Evolutionary conservation across 257 asterid genomes (phyloP).

Genomic region (Solanum appendiculatum): DNA sequence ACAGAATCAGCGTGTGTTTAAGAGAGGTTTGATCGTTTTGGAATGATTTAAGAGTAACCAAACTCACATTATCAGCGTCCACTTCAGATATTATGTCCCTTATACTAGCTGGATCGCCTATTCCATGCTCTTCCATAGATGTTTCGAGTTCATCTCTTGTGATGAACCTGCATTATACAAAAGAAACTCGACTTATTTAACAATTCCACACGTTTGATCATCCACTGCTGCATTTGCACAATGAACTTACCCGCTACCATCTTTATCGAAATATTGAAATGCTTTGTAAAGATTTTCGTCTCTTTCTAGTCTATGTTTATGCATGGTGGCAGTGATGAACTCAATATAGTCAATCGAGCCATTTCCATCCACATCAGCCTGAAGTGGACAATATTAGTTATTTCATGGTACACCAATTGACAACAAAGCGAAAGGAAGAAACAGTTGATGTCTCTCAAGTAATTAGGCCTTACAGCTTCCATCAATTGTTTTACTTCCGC

Average conservation of each 20-base stretch:
- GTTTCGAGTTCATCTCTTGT: constrained; percentile 74
- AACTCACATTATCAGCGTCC: constrained; percentile 70
- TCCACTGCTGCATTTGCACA: background rate
- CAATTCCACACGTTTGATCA: background rate
- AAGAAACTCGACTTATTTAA: background rate
- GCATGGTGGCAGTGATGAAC: constrained; percentile 89
- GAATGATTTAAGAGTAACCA: background rate
- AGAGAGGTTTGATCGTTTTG: background rate
- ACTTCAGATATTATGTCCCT: constrained; percentile 78
- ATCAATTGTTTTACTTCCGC: constrained; percentile 74
- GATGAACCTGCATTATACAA: constrained; percentile 33
- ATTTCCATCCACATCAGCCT: constrained; percentile 93
- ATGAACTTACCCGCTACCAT: constrained; percentile 60
- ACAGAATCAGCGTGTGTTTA: background rate
- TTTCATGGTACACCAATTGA: background rate
- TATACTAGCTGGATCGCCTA: constrained; percentile 53
- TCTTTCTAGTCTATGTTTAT: constrained; percentile 67
- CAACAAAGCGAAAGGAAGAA: background rate
- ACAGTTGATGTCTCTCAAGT: background rate
- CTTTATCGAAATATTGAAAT: constrained; percentile 67
- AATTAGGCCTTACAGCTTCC: constrained; percentile 61
- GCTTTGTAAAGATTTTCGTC: constrained; percentile 73
- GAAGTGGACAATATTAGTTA: background rate
- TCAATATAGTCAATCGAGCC: constrained; percentile 78
- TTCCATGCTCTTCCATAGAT: constrained; percentile 67